Evolutionary conservation across 1,139 yeast species (phyloP), one percentile per base, ranked within the genome.

Genomic region (Entelexis paramagnoliae): DNA sequence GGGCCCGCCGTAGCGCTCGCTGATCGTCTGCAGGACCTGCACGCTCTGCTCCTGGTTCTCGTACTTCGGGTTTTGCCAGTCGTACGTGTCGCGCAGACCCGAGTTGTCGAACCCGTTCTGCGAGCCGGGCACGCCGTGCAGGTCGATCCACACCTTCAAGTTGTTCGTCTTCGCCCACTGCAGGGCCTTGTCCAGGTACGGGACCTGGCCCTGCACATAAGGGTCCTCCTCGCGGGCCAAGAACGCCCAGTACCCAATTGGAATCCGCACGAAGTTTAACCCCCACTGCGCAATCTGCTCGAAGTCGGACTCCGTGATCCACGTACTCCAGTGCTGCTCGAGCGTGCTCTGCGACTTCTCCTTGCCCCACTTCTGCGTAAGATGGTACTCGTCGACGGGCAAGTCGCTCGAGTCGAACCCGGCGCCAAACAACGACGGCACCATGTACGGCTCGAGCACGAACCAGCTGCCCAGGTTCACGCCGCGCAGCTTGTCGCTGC

Each of bases 181-280:
- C 49, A 89, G 71, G 10, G 96, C 95, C 60, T 74, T 71, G 61
- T 84, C 88, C 55, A 89, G 71, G 66, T 83, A 86, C 17, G 68
- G 64, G 51, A 74, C 79, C 69, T 88, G 96, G 26, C 96, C 96
- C 64, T 78, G 81, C 46, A 86, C 94, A 65, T 86, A 89, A 8
- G 97, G 96, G 65, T 91, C 98, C 55, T 72, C 69, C 20, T 71
- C 75, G 53, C 78, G 70, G 42, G 72, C 68, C 48, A 75, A 68
- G 67, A 84, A 91, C 3, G 97, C 96, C 98, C 98, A 89, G 72
- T 89, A 91, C 8, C 97, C 97, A 56, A 89, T 78, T 28, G 97
- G 97, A 55, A 89, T 83, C 62, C 97, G 78, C 35, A 86, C 96
- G 56, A 83, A 74, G 68, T 89, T 89, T 61, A 89, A 75, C 1